Base-by-base conservation (phyloP, 1,139 yeast species). In the Suhomyces bokatorum region DNA sequence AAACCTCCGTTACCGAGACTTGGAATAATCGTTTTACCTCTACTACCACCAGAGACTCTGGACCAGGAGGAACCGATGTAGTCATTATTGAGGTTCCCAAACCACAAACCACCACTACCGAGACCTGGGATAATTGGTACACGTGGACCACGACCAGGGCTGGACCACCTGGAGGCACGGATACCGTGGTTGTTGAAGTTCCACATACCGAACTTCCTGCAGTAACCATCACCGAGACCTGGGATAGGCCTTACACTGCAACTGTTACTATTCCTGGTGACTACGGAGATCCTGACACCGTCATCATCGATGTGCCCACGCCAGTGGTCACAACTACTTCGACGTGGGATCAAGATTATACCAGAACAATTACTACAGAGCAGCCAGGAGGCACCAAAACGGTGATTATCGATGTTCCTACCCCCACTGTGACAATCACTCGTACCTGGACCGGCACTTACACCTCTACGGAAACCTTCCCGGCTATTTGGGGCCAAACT, bases 331-430 rank as follows among this genome's bases (percentile, higher is more conserved):
- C 60, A 1, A 30, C 44, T 11, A 40, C 45, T 6, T 13, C 46
- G 2, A 51, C 58, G 10, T 42, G 54, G 39, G 42, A 52, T 11
- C 42, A 45, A 10, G 27, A 44, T 6, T 46, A 32, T 10, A 36
- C 44, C 12, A 42, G 44, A 7, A 46, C 52, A 2, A 16, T 15
- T 4, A 27, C 48, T 24, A 52, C 52, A 1, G 30, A 48, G 11
- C 36, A 46, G 11, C 54, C 45, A 11, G 47, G 42, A 13, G 48
- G 32, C 12, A 57, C 57, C 10, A 58, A 44, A 8, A 46, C 56
- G 3, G 54, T 59, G n/a, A 33, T 53, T 9, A 48, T 57, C 7
- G 52, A 50, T n/a, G 48, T 49, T 12, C 63, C 64, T 8, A 32
- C 44, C 14, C 56, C 53, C 26, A 51, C 54, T 11, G 36, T 40